phyloP scores from a whole-genome alignment of 2,329 filamentous ascomycete species.

The Geosmithia morbida region DNA sequence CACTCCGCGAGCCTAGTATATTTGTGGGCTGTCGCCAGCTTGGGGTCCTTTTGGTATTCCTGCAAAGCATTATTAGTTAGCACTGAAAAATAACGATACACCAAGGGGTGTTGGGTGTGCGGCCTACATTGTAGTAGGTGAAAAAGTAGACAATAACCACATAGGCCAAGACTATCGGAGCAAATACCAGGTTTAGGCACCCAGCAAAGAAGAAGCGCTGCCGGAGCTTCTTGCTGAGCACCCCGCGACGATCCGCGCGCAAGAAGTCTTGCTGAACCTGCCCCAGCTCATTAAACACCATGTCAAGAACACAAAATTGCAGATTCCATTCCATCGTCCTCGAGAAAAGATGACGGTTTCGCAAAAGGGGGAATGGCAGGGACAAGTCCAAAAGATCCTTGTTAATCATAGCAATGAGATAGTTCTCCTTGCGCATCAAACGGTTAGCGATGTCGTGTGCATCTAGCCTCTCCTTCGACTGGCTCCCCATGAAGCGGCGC shows the following conservation, averaged over 20 bases:
- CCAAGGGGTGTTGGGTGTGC: not conserved
- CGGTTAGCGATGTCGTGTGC: conserved; percentile 95
- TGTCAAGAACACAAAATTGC: conserved; percentile 79
- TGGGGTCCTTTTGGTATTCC: conserved; percentile 92
- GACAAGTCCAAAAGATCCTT: conserved; percentile 87
- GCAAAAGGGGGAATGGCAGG: conserved; percentile 70
- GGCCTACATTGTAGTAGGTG: conserved; percentile 74
- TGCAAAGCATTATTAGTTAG: conserved; percentile 15
- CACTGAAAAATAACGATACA: not conserved
- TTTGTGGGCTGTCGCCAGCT: conserved; percentile 64
- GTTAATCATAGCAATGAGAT: conserved; percentile 92
- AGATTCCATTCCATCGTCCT: conserved; percentile 86
- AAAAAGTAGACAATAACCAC: conserved; percentile 85
- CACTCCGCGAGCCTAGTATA: conserved; percentile 92
- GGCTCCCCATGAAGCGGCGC: conserved; percentile 54
- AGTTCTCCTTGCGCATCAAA: conserved; percentile 93
- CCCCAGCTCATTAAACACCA: conserved; percentile 80
- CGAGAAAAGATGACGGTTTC: conserved; percentile 70
- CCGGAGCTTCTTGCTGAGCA: conserved; percentile 65
- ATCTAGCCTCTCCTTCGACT: conserved; percentile 87
- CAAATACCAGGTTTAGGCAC: conserved; percentile 71
- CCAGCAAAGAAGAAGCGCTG: conserved; percentile 72
- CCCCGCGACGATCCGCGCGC: conserved; percentile 64
- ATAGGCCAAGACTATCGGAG: conserved; percentile 77
- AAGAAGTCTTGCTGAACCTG: conserved; percentile 80